Conservation (phyloP, 2,329 filamentous ascomycete species). For the Mycosphaerella sp. region DNA sequence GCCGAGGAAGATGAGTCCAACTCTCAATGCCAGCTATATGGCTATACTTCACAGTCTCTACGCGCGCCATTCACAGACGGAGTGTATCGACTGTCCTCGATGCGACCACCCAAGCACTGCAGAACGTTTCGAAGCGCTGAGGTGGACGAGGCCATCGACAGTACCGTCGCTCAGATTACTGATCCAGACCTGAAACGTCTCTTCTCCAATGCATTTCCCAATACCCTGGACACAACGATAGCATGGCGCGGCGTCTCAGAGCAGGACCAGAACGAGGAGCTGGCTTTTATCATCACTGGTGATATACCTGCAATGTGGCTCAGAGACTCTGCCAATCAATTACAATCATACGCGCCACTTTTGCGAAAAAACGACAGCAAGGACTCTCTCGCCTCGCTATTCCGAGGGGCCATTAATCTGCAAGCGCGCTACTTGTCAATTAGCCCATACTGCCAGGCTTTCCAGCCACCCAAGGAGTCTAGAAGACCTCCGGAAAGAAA, state of each 20-base stretch:
- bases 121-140: slow-evolving; percentile 35
- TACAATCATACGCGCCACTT: slow-evolving; percentile 61
- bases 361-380: slow-evolving; percentile 41
- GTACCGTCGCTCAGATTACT: slow-evolving; percentile 31
- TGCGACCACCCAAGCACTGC: slow-evolving; percentile 38
- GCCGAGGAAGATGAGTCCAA: not conserved
- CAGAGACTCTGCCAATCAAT: slow-evolving; percentile 56
- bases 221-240: slow-evolving; percentile 82
- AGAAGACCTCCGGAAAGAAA: slow-evolving; percentile 31
- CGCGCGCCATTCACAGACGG: slow-evolving; percentile 40
- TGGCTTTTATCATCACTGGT: slow-evolving; percentile 88
- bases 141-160: slow-evolving; percentile 36
- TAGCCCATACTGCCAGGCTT: slow-evolving; percentile 48
- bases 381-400: slow-evolving; percentile 55
- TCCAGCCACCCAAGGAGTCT: slow-evolving; percentile 39
- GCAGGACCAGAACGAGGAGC: slow-evolving; percentile 66
- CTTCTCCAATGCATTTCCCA: slow-evolving; percentile 61
- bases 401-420: slow-evolving; percentile 63
- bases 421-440: slow-evolving; percentile 60
- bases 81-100: slow-evolving; percentile 39
- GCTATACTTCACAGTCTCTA: slow-evolving; percentile 33
- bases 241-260: slow-evolving; percentile 70
- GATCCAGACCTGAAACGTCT: slow-evolving; percentile 60
- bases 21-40: slow-evolving; percentile 24
- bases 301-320: slow-evolving; percentile 50